Conservation (phyloP, 805 yeast species). For the Yarrowia divulgata region DNA sequence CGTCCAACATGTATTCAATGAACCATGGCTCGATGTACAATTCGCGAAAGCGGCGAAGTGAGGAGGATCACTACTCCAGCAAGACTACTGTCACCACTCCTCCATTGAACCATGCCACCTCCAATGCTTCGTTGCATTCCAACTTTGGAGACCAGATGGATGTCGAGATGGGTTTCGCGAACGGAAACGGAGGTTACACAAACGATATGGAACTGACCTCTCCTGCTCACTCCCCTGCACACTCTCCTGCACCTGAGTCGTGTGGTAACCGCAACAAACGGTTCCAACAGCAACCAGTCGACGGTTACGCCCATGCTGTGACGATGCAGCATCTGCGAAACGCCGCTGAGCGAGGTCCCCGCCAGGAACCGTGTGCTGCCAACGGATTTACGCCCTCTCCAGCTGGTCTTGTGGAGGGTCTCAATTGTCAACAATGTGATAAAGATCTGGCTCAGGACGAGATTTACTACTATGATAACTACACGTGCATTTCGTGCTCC, state of each 20-base stretch:
- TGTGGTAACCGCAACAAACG: background rate
- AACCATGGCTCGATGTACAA: slow-evolving; percentile 34
- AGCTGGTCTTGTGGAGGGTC: slow-evolving; percentile 3
- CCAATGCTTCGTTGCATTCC: slow-evolving; percentile 18
- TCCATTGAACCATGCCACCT: background rate
- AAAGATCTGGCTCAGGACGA: slow-evolving; percentile 27
- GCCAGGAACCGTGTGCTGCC: slow-evolving; percentile 23
- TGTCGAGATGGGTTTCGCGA: background rate
- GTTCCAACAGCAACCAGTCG: slow-evolving; percentile 1
- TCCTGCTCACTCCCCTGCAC: slow-evolving; percentile 10
- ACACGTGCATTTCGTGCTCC: slow-evolving; percentile 39
- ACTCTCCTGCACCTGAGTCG: background rate
- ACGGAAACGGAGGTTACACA: too few relatives aligned
- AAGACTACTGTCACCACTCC: background rate
- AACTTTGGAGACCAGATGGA: slow-evolving; percentile 19
- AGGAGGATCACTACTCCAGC: slow-evolving; percentile 20
- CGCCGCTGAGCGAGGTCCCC: slow-evolving; percentile 4
- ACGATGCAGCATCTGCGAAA: slow-evolving; percentile 12
- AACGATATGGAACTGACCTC: slow-evolving; percentile 10
- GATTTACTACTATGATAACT: slow-evolving; percentile 28
- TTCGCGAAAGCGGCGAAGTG: slow-evolving; percentile 30
- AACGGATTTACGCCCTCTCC: slow-evolving; percentile 16
- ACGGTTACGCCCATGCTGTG: slow-evolving; percentile 18
- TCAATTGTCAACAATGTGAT: slow-evolving; percentile 34
- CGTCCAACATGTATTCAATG: slow-evolving; percentile 21